Base-by-base conservation (phyloP, 2,329 filamentous ascomycete species). In the Diplodia corticola region DNA sequence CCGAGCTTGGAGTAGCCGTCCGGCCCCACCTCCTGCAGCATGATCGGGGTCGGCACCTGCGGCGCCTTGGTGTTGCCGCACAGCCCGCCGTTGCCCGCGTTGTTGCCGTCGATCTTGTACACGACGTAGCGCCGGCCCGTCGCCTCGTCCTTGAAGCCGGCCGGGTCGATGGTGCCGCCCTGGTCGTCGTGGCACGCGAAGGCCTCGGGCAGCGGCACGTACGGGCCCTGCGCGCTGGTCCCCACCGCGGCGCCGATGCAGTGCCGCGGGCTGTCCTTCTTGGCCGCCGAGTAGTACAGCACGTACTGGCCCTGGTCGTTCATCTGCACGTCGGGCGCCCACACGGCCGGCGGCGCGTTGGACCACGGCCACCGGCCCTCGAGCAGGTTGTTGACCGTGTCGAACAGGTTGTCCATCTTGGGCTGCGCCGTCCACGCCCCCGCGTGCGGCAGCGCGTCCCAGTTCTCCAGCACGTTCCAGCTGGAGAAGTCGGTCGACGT, bases 101-200 rank as follows among this genome's bases (percentile, higher is more conserved):
- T 80, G 75, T 89, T 90, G 44, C 88, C 88, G 74, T 91, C 88
- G 28, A 89, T 79, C 74, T 90, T 91, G 79, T 88, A 91, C 10
- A 85, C 77, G 5, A 90, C 80, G 72, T 88, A 90, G 5, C 83
- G 81, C 35, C 74, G 80, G 33, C 84, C 84, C 15, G 55, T 59
- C 22, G 83, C 81, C 12, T 74, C 73, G 71, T 90, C 88, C 12
- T 77, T 71, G 75, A 89, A 90, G 3, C 85, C 86, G 0, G 84
- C 79, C 0, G 88, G 79, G 71, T 91, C 88, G 70, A 90, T 90
- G 20, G 86, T 83, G 37, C 88, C 88, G 22, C 88, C 87, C 13
- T 40, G 49, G 13, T 65, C 63, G 12, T 60, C 44, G 63, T 80
- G 72, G 69, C 88, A 89, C 20, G 81, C 81, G 37, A 88, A 78